phyloP scores from a whole-genome alignment of 306 rosid genomes.

The Prunus padus region DNA sequence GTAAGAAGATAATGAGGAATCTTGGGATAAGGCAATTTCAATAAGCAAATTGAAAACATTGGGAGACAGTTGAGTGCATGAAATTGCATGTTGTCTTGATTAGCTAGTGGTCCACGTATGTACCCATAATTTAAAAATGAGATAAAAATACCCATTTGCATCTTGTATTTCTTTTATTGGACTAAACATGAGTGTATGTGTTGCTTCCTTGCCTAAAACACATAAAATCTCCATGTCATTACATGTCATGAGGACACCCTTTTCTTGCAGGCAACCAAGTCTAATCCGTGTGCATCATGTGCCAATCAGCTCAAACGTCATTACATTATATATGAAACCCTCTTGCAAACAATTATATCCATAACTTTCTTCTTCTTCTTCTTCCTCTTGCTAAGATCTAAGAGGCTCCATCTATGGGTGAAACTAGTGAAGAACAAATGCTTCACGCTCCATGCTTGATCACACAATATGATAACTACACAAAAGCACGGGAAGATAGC shows the following conservation, averaged over 20 bases:
- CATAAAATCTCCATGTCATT: slow-evolving; percentile 9
- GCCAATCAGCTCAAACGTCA: slow-evolving; percentile 4
- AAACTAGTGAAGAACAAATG: slow-evolving; percentile 12
- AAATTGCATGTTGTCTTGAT: slow-evolving; percentile 11
- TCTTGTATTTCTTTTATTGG: neutral
- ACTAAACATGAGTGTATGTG: neutral
- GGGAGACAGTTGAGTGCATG: slow-evolving; percentile 11
- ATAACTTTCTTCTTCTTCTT: slow-evolving; percentile 17
- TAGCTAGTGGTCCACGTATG: neutral
- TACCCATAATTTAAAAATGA: neutral
- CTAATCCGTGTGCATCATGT: slow-evolving; percentile 13
- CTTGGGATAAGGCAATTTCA: slow-evolving; percentile 33
- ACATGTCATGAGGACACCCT: neutral
- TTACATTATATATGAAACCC: neutral
- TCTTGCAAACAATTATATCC: slow-evolving; percentile 7
- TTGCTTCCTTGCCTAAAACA: neutral
- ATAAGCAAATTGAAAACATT: neutral
- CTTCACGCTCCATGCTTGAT: slow-evolving; percentile 14
- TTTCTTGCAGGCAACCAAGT: slow-evolving; percentile 11
- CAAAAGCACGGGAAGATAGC: neutral
- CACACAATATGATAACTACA: slow-evolving; percentile 8
- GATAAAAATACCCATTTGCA: neutral
- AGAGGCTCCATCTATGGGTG: slow-evolving; percentile 18
- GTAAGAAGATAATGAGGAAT: slow-evolving; percentile 48
- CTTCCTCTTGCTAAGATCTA: slow-evolving; percentile 6